Evolutionary conservation across 1,139 yeast species (phyloP).

Genomic region (Sugiyamaella pinicola): DNA sequence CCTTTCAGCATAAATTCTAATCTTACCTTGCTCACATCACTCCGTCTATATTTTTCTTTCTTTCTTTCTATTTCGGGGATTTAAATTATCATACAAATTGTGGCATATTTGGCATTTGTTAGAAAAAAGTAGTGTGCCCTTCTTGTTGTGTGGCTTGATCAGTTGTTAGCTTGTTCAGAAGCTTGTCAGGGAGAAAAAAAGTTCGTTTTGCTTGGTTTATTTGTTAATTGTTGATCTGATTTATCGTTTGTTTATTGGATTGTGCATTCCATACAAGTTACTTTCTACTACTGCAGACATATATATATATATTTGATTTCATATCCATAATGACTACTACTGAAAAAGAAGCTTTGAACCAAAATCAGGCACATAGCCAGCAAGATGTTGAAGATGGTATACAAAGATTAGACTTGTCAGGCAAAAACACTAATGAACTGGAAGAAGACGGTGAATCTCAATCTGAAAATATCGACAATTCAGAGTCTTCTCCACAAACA

Average conservation of each 20-base stretch:
- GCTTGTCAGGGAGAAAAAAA: too few species aligned
- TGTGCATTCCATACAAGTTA: too few species aligned
- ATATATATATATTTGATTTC: not conserved
- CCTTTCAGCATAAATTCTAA: not conserved
- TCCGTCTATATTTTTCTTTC: not conserved
- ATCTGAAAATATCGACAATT: not conserved
- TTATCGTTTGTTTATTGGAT: too few species aligned
- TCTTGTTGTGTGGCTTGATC: too few species aligned
- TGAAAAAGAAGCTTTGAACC: not conserved
- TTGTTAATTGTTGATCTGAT: too few species aligned
- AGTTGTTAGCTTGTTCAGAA: too few species aligned
- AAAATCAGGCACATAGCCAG: not conserved
- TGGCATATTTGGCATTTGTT: not conserved
- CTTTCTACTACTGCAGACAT: not conserved
- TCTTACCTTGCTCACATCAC: not conserved
- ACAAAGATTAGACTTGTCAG: not conserved
- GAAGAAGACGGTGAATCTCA: not conserved
- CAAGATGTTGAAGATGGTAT: not conserved
- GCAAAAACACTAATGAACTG: too few species aligned
- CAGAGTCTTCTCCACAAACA: slow-evolving; percentile 2
- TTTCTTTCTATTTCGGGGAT: not conserved
- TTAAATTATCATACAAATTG: not conserved
- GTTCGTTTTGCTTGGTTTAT: not conserved
- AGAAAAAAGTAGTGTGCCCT: too few species aligned
- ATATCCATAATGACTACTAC: slow-evolving; percentile 6